A percentile compares a stretch with the other conserved stretches of the same genome.
phyloP scores from a whole-genome alignment of 352 stramenopile species.

The Phytophthora kernoviae region DNA sequence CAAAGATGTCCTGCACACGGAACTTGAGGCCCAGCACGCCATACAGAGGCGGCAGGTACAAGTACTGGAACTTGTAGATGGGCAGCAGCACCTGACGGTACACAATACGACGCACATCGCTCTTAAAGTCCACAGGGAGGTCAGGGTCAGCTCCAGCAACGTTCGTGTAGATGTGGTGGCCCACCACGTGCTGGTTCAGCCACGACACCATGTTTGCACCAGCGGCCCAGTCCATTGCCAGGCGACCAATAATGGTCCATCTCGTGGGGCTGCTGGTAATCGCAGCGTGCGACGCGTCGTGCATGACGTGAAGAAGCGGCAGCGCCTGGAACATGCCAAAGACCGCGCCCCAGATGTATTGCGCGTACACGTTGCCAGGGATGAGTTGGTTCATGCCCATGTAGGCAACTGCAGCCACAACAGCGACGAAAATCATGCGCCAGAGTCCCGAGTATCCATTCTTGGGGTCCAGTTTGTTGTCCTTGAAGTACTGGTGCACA shows the following conservation, averaged over 20 bases:
- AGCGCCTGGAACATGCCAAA: conserved; percentile 92
- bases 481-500: conserved; percentile 89
- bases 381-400: conserved; percentile 76
- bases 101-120: conserved; percentile 86
- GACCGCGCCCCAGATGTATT: conserved; percentile 77
- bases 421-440: conserved; percentile 87
- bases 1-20: conserved; percentile 91
- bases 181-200: conserved; percentile 96
- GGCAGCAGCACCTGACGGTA: conserved; percentile 84
- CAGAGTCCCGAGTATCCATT: conserved; percentile 75
- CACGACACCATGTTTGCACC: conserved; percentile 93
- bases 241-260: conserved; percentile 78
- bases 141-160: conserved; percentile 93
- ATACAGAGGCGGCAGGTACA: conserved; percentile 95
- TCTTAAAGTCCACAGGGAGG: conserved; percentile 88
- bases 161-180: conserved; percentile 97
- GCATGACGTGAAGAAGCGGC: conserved; percentile 92
- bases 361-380: conserved; percentile 54
- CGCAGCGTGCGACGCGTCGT: conserved; percentile 92
- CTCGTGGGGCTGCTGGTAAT: conserved; percentile 80
- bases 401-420: conserved; percentile 67
- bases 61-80: conserved; percentile 92
- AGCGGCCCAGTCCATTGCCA: conserved; percentile 91
- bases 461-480: conserved; percentile 91
- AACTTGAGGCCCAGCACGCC: conserved; percentile 95